Evolutionary conservation across 2,329 filamentous ascomycete genomes (phyloP).

Genomic region (Pseudogymnoascus sp.): DNA sequence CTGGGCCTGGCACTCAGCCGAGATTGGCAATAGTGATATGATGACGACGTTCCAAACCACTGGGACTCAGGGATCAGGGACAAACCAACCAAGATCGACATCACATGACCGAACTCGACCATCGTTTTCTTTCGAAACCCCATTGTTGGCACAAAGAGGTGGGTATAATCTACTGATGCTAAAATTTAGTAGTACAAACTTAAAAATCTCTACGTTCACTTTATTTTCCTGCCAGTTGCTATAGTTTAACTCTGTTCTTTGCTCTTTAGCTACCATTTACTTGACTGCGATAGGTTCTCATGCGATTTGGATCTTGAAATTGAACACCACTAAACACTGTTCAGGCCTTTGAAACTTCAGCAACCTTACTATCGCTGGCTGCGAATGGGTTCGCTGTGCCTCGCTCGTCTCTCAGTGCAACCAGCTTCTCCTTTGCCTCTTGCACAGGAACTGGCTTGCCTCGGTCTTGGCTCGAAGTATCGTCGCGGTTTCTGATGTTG

Average conservation of each 20-base stretch:
- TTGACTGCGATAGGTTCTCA: background rate
- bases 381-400: conserved; percentile 32
- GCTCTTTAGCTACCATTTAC: background rate
- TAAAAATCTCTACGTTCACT: background rate
- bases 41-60: conserved; percentile 2
- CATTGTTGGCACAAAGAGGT: conserved; percentile 4
- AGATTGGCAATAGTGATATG: conserved; percentile 8
- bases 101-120: background rate
- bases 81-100: background rate
- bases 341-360: background rate
- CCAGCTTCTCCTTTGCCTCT: conserved; percentile 48
- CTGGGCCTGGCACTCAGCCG: conserved; percentile 7
- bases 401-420: conserved; percentile 41
- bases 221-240: background rate
- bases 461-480: conserved; percentile 52
- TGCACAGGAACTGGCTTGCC: conserved; percentile 50
- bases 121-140: background rate
- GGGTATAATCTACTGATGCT: conserved; percentile 2
- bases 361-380: background rate
- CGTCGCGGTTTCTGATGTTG: conserved; percentile 56
- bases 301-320: background rate
- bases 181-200: background rate
- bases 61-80: conserved; percentile 6
- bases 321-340: background rate
- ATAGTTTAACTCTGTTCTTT: background rate